Conservation (phyloP, 441 rosid species). For the Gossypium gossypioides region DNA sequence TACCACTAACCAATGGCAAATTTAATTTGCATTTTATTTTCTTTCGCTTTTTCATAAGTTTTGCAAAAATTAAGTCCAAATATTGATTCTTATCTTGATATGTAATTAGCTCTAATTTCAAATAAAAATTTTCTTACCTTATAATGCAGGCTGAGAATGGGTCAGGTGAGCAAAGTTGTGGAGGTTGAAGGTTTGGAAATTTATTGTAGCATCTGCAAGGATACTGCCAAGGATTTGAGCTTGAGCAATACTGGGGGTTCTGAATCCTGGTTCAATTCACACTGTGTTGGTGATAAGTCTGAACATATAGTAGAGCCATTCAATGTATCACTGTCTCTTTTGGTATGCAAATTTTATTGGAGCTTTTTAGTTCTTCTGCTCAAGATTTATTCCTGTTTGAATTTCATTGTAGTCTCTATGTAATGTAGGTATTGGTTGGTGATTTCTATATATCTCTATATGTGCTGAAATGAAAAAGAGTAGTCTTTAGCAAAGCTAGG, state of each 20-base stretch:
- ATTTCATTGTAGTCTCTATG: neutral
- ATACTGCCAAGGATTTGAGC: slow-evolving; percentile 29
- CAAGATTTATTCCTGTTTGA: neutral
- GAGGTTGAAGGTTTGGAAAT: slow-evolving; percentile 66
- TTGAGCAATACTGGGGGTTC: slow-evolving; percentile 25
- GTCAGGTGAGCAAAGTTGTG: slow-evolving; percentile 61
- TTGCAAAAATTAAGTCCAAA: neutral
- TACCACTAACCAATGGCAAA: neutral
- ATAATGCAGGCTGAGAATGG: slow-evolving; percentile 38
- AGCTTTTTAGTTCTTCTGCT: neutral
- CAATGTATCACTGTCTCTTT: slow-evolving; percentile 46
- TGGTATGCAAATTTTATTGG: slow-evolving; percentile 40
- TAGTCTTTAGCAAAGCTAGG: neutral
- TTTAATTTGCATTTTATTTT: neutral
- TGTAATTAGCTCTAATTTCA: neutral
- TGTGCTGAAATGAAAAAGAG: neutral
- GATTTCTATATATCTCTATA: neutral
- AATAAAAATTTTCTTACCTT: neutral
- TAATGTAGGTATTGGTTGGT: neutral
- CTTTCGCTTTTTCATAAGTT: neutral
- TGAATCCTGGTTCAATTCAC: slow-evolving; percentile 31
- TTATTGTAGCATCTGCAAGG: slow-evolving; percentile 51
- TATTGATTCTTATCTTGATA: neutral
- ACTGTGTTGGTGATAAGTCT: slow-evolving; percentile 33
- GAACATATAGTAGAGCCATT: slow-evolving; percentile 54